Percentiles rank a stretch among this genome's conserved stretches.
Evolutionary conservation across 495 filamentous ascomycete species (phyloP).

Genomic region (Cenococcum geophilum): DNA sequence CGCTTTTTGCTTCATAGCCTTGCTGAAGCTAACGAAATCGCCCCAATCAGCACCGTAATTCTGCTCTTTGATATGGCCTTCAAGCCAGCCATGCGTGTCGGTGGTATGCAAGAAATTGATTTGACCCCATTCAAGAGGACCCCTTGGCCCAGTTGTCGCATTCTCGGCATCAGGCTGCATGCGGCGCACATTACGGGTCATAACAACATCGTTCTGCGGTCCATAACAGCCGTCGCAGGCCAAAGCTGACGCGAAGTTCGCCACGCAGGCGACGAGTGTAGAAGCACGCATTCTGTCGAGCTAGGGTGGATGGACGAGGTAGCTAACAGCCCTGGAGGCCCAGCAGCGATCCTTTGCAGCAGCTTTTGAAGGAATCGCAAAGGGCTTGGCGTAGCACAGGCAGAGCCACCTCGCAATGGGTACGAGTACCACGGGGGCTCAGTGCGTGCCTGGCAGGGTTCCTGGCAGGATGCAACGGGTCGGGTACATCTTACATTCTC

Average conservation of each 20-base stretch:
- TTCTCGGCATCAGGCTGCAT: constrained; percentile 47
- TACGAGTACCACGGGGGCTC: not conserved
- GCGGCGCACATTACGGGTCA: constrained; percentile 34
- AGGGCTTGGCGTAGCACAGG: not conserved
- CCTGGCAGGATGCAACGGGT: not conserved
- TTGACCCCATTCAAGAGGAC: constrained; percentile 44
- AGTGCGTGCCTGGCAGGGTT: not conserved
- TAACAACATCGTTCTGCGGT: constrained; percentile 33
- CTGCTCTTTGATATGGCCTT: constrained; percentile 44
- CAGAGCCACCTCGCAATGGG: not conserved
- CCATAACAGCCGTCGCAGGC: constrained; percentile 35
- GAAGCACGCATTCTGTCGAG: constrained; percentile 24
- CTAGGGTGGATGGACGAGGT: not conserved
- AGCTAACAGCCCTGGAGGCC: not conserved
- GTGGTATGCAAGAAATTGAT: constrained; percentile 46
- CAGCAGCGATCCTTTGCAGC: not conserved
- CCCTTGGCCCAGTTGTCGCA: constrained; percentile 35
- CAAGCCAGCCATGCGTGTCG: constrained; percentile 46
- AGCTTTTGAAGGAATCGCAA: not conserved
- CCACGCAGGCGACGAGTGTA: constrained; percentile 10
- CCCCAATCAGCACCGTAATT: constrained; percentile 45
- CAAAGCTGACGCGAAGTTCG: constrained; percentile 11
- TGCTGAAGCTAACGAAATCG: constrained; percentile 39
- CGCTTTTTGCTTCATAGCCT: constrained; percentile 40
- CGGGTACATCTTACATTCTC: not conserved